A percentile compares a stretch with the other conserved stretches of the same genome.
These are phyloP conservation scores for Tetradesmus obliquus DNA, from an alignment of 139 green algal genomes.

Conservation along the genomic window DNA sequence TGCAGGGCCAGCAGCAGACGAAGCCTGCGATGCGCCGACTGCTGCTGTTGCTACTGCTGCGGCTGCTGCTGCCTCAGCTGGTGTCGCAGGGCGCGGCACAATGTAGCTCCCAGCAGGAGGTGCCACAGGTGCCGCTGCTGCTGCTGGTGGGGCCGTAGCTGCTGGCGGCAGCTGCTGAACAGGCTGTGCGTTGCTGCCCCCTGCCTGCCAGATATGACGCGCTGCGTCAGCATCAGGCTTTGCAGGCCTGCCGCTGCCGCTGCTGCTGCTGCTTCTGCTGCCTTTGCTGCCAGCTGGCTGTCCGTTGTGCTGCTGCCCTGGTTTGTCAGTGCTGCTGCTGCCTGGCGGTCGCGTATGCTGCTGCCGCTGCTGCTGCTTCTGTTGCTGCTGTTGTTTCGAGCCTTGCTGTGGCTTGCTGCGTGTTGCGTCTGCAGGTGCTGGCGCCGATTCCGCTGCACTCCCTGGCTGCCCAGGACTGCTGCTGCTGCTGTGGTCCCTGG, in stretches of 20 bases:
- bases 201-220: neutral
- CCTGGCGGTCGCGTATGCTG: neutral
- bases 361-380: neutral
- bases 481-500: neutral
- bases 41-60: conserved; percentile 30
- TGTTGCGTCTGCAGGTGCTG: neutral
- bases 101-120: neutral
- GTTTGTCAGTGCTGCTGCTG: neutral
- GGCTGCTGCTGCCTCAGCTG: conserved; percentile 4
- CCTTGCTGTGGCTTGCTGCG: neutral
- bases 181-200: neutral
- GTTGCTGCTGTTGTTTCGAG: neutral
- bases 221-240: neutral
- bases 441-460: neutral
- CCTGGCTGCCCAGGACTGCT: neutral
- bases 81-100: neutral
- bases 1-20: neutral
- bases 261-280: neutral
- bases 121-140: neutral
- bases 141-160: neutral
- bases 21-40: neutral
- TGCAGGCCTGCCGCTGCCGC: neutral
- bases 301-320: neutral
- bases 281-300: neutral
- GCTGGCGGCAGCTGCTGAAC: neutral